A percentile compares a stretch with the other conserved stretches of the same genome.
Evolutionary conservation across 352 stramenopile species (phyloP).

Genomic region (Phytopythium sindhum): DNA sequence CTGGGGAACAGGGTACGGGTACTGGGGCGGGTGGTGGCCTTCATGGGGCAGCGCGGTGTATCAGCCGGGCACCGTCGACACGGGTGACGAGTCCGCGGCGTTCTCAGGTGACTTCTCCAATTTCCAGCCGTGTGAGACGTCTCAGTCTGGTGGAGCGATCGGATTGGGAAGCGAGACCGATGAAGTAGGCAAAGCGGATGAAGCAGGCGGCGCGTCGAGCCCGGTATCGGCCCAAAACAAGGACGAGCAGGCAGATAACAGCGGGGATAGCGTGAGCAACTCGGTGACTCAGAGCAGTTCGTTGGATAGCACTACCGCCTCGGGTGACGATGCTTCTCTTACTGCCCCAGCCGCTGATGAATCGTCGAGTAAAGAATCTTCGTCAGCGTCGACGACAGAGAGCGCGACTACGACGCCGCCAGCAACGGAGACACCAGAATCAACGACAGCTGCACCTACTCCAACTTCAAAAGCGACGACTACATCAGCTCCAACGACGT

Average conservation of each 20-base stretch:
- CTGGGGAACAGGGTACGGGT: neutral
- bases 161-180: neutral
- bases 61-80: conserved; percentile 5
- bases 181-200: neutral
- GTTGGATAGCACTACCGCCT: neutral
- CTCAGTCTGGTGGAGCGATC: neutral
- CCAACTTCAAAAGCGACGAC: conserved; percentile 3
- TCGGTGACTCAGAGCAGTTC: neutral
- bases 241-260: neutral
- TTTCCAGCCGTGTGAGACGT: neutral
- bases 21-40: neutral
- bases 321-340: neutral
- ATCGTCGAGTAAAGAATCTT: neutral
- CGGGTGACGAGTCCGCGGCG: neutral
- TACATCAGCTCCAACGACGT: conserved; percentile 4
- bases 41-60: neutral
- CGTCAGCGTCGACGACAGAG: conserved; percentile 5
- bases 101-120: neutral
- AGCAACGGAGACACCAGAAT: neutral
- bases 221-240: neutral
- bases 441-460: neutral
- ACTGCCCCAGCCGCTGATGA: neutral
- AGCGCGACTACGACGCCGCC: conserved; percentile 1
- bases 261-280: neutral
- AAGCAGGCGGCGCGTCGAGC: neutral